Percentiles rank a stretch among this genome's conserved stretches.
These are phyloP conservation scores for Aristolochia contorta DNA, from an alignment of 164 flowering plant species.

Conservation along the genomic window DNA sequence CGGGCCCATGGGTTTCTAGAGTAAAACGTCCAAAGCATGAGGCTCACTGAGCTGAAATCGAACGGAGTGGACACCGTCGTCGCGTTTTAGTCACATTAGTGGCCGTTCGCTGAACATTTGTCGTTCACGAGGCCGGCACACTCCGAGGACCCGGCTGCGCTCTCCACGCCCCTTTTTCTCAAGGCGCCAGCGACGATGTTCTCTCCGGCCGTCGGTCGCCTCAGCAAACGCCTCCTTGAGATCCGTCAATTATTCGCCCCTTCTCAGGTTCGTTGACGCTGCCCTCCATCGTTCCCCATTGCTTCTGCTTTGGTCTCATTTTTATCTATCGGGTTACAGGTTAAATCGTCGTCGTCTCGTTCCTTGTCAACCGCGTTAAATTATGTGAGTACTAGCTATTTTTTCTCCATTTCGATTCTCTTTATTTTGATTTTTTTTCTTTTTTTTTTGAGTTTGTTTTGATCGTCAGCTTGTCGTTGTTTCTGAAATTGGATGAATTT, in stretches of 20 bases:
- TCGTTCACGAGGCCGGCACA: too few species aligned
- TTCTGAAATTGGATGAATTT: neutral
- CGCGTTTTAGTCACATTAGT: too few species aligned
- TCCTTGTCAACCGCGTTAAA: conserved; percentile 89
- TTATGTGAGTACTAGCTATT: conserved; percentile 48
- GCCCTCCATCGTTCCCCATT: conserved; percentile 8
- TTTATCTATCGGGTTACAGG: conserved; percentile 28
- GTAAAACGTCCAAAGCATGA: too few species aligned
- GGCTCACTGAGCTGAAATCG: too few species aligned
- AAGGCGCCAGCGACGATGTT: conserved; percentile 11
- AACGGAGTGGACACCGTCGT: too few species aligned
- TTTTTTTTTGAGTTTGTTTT: neutral
- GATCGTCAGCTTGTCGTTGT: too few species aligned
- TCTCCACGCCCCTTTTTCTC: neutral
- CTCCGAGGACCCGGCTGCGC: too few species aligned
- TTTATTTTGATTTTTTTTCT: neutral
- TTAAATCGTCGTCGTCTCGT: conserved; percentile 24
- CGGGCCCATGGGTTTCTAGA: too few species aligned
- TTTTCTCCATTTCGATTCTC: neutral
- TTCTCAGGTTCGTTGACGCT: conserved; percentile 32
- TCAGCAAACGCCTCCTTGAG: conserved; percentile 55
- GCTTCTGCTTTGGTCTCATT: neutral
- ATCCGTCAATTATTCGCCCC: conserved; percentile 69
- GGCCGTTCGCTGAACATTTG: too few species aligned
- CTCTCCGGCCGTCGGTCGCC: conserved; percentile 43